Base-by-base conservation (phyloP, 225 moss, liverwort and hornwort species). In the Takakia lepidozioides region DNA sequence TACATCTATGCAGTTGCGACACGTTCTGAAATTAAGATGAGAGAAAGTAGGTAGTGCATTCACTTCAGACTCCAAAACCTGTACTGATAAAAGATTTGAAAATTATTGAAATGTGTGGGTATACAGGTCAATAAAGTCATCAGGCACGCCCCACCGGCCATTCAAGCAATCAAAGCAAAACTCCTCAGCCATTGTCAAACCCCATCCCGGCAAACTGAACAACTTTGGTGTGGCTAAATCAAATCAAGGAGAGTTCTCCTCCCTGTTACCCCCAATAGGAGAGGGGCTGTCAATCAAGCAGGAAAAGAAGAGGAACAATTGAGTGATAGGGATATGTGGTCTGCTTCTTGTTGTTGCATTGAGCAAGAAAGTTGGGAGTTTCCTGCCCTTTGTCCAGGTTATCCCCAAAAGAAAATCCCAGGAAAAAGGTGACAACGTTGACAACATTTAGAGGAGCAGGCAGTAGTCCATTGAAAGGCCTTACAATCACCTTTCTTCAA, bases 91-190 rank as follows among this genome's bases (percentile, higher is more conserved):
- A 2, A 13, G 22, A 39, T 27, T 1, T 43, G 22, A 0, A 17
- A 5, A 15, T 16, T 3, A n/a, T n/a, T n/a, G 3, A 32, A 35
- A n/a, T 29, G 27, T 43, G 2, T n/a, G 37, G 49, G 16, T 32
- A 10, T 62, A 40, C 71, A 76, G 76, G 45, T 76, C 70, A 13
- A 56, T 67, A 19, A 76, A 67, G 29, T 46, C 66, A 8, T 63
- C 61, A 35, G 70, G 67, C 4, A 60, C 59, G 18, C 63, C 63
- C 4, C 76, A 67, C 15, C 62, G 66, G 9, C 63, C 63, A 4
- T 59, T 39, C 47, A 71, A 66, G 39, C 71, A 64, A 36, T 71
- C 71, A 0, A 76, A 76, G 43, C 76, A 60, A 53, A 70, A 55
- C 17, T 29, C 11, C 25, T 58, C 58, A 5, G n/a, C n/a, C n/a